Base-by-base conservation (phyloP, 169 alveolate genomes). In the Eimeria maxima region DNA sequence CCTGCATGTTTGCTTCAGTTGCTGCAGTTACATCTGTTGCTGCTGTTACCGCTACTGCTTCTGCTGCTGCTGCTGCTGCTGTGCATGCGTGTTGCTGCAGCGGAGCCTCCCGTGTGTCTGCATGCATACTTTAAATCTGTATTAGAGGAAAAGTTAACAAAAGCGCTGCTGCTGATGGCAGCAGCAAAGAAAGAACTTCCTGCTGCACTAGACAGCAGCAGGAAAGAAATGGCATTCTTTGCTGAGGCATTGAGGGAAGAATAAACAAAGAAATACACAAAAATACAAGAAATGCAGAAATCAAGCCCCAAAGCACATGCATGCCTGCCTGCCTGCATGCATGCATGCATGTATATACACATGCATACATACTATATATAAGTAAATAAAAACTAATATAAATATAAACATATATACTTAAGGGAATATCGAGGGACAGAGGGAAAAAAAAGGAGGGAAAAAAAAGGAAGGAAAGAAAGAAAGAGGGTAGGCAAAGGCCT, bases 171-270 rank as follows among this genome's bases (percentile, higher is more conserved):
- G 42, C 44, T 8, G 67, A 16, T 57, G 22, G 16, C 67, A 13
- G 67, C 90, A 8, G 90, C 90, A 47, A 81, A 81, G 73, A 81
- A 45, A 45, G 71, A 81, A 33, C 18, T 45, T 4, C 90, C 90
- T 29, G 45, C 45, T 24, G 60, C 69, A 16, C 67, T 78, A 18
- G 89, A 78, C 67, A 78, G 55, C 38, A 4, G 55, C 67, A 42
- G 47, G 44, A 78, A 78, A 47, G 89, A 78, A 47, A 78, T 78
- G 89, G 89, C 89, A 20, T 78, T 78, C 67, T n/a, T 78, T 18
- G 89, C 89, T 57, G 50, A 78, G 29, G 33, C 38, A 11, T 65
- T 78, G 20, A 42, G 22, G 10, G 89, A 78, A 7, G 27, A 29
- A 14, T 45, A 73, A 38, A 73, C 60, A 53, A 6, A 53, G 13